Base-by-base conservation (phyloP, 169 alveolate species). In the Plasmodium coatneyi region DNA sequence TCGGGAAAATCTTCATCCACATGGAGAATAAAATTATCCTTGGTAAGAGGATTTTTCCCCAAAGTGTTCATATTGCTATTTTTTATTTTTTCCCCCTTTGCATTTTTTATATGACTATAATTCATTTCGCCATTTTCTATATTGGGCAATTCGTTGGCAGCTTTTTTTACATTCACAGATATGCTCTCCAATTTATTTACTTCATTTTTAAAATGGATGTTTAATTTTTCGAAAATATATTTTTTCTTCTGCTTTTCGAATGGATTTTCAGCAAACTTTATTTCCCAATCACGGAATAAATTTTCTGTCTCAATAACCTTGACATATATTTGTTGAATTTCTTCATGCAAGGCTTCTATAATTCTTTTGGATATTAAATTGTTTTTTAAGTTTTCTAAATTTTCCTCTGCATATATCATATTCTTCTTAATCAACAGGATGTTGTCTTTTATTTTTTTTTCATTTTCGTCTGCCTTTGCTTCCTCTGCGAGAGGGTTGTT, bases 331-430 rank as follows among this genome's bases (percentile, higher is more conserved):
- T 89, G 94, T 79, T 89, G 94, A 79, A 89, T 79, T 36, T 89
- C 94, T 89, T 80, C 94, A 79, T 89, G 94, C 82, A 89, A 89
- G 32, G 94, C 87, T 79, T 89, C 94, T 36, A 89, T 89, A 41
- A 89, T 89, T 60, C 94, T 78, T 80, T 89, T 89, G 25, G 94
- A 89, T 49, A 89, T 89, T 79, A 89, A 89, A 79, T 89, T 89
- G 10, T 89, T 89, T 89, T 89, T 89, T 89, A 89, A 89, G 25
- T 89, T 89, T 49, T 89, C 94, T 89, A 89, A 89, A 89, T 89
- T 89, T 16, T 89, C 94, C 81, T 89, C 94, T 34, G 94, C 94
- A 72, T 89, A 89, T 56, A 89, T 79, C 94, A 89, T 89, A 79
- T 89, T 89, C 34, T 89, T 89, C 46, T 89, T 89, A 12, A 89